Conservation (phyloP, 345 rosid species). For the Crucihimalaya himalaica region DNA sequence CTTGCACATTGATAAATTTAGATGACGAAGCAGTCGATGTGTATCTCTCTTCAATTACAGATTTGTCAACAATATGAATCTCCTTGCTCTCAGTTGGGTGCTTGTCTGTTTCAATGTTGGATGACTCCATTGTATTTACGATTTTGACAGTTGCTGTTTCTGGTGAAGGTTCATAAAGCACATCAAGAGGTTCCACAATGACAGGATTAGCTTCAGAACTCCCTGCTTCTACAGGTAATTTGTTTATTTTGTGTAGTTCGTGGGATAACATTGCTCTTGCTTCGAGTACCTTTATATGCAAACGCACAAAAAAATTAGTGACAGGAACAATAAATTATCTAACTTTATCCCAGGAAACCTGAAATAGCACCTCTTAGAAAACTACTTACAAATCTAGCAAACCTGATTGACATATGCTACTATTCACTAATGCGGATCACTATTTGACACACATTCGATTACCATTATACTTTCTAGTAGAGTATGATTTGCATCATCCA, state of each 20-base stretch:
- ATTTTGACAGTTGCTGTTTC: constrained; percentile 32
- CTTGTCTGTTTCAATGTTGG: constrained; percentile 57
- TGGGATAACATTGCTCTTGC: constrained; percentile 74
- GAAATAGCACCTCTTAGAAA: neutral
- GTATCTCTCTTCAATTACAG: constrained; percentile 49
- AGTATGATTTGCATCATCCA: neutral
- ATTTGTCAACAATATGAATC: constrained; percentile 57
- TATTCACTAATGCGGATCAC: neutral
- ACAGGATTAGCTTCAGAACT: constrained; percentile 29
- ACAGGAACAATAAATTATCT: neutral
- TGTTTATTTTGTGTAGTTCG: constrained; percentile 55
- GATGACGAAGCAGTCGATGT: constrained; percentile 30
- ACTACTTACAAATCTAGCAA: neutral
- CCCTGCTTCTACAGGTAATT: constrained; percentile 49
- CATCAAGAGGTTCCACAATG: constrained; percentile 11
- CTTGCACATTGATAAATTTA: constrained; percentile 39
- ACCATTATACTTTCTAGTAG: neutral
- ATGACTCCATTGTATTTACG: neutral
- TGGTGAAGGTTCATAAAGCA: constrained; percentile 20
- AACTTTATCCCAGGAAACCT: neutral
- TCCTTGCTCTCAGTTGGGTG: constrained; percentile 55
- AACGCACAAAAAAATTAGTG: neutral
- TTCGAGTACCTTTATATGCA: constrained; percentile 48
- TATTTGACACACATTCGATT: neutral
- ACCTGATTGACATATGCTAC: neutral